Conservation (phyloP, 257 asterid species). For the Nicotiana paniculata region DNA sequence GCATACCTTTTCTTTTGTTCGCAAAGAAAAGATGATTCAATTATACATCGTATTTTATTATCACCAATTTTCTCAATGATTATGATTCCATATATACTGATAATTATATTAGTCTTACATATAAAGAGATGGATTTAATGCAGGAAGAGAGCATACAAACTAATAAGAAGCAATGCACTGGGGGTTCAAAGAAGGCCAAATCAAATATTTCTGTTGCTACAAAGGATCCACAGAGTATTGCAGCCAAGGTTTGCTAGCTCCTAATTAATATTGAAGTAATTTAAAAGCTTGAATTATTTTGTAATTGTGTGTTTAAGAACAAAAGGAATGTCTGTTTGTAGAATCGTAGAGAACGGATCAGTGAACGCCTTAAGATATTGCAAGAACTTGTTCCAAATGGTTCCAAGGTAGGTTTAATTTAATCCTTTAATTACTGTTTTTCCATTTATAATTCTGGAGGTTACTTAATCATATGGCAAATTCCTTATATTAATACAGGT, state of each 20-base stretch:
- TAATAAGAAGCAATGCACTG: conserved; percentile 57
- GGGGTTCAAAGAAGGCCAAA: conserved; percentile 39
- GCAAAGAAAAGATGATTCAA: background rate
- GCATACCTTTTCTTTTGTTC: no score
- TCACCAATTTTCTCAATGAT: background rate
- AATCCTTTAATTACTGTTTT: background rate
- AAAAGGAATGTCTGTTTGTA: conserved; percentile 16
- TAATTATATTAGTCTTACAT: no score
- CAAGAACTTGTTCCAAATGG: conserved; percentile 96
- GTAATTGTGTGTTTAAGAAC: background rate
- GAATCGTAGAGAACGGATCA: conserved; percentile 44
- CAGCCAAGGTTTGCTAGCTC: conserved; percentile 64
- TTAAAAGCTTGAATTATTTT: background rate
- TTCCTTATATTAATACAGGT: conserved; percentile 37
- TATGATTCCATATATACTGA: background rate
- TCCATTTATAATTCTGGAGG: background rate
- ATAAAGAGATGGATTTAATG: background rate
- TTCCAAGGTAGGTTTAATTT: conserved; percentile 49
- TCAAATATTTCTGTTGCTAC: conserved; percentile 28
- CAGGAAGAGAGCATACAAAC: conserved; percentile 59
- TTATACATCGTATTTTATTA: background rate
- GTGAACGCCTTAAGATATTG: conserved; percentile 72
- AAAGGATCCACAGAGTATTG: conserved; percentile 84
- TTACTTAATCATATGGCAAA: background rate
- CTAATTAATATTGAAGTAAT: background rate